Conservation (phyloP, 495 filamentous ascomycete species). For the Massariosphaeria phaeospora region DNA sequence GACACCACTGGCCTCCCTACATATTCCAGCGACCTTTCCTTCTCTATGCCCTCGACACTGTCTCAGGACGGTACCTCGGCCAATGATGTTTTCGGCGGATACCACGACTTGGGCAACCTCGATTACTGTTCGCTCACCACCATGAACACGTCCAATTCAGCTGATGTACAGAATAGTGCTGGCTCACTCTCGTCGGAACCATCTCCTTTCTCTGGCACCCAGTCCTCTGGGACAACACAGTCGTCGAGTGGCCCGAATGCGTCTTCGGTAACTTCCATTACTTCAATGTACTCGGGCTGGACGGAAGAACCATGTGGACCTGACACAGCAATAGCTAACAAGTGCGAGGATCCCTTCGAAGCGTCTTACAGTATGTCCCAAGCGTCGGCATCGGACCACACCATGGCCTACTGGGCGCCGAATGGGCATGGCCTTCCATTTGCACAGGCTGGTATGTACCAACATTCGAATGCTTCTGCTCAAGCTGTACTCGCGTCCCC, state of each 20-base stretch:
- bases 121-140: conserved; percentile 19
- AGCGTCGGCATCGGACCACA: conserved; percentile 23
- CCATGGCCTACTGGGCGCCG: conserved; percentile 18
- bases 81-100: conserved; percentile 8
- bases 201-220: conserved; percentile 33
- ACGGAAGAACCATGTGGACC: conserved; percentile 25
- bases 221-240: conserved; percentile 20
- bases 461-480: conserved; percentile 28
- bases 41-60: conserved; percentile 11
- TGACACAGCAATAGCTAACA: conserved; percentile 13
- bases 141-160: conserved; percentile 15
- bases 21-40: conserved; percentile 12
- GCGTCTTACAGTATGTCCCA: conserved; percentile 19
- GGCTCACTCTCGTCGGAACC: conserved; percentile 27
- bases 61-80: conserved; percentile 9
- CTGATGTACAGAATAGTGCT: conserved; percentile 19
- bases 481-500: conserved; percentile 27
- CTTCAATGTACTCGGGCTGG: conserved; percentile 28
- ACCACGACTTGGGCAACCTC: conserved; percentile 9
- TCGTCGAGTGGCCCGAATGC: conserved; percentile 23
- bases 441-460: conserved; percentile 27
- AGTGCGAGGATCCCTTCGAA: conserved; percentile 23
- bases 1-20: conserved; percentile 18
- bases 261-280: conserved; percentile 26
- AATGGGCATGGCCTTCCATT: conserved; percentile 18